Evolutionary conservation across 1,139 yeast genomes (phyloP).

Genomic region (Candida sp.): DNA sequence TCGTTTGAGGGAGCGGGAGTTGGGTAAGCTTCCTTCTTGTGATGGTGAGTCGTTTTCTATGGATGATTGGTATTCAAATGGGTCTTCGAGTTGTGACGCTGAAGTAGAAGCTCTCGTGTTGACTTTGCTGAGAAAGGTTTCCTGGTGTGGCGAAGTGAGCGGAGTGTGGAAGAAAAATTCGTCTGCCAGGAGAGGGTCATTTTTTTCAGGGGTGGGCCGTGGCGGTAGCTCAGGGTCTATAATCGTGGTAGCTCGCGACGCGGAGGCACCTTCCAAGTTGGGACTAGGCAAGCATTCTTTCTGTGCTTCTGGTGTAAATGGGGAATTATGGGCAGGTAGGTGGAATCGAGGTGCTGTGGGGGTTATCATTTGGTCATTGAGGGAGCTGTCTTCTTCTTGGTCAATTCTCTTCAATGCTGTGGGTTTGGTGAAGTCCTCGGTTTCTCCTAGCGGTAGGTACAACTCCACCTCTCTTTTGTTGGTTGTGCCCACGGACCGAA

Average conservation of each 20-base stretch:
- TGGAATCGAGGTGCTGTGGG: background rate
- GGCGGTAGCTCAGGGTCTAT: background rate
- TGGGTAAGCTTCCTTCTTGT: background rate
- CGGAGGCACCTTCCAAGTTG: background rate
- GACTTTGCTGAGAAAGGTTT: background rate
- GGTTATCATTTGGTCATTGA: background rate
- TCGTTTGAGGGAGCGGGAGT: background rate
- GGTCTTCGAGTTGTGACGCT: background rate
- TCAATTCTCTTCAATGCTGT: background rate
- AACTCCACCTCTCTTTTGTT: background rate
- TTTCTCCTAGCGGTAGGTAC: background rate
- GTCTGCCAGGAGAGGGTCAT: background rate
- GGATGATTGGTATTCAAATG: background rate
- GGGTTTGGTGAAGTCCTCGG: background rate
- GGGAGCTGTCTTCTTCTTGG: background rate
- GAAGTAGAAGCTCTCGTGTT: background rate
- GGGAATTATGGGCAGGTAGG: background rate
- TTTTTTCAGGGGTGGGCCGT: background rate
- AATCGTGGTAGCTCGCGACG: background rate
- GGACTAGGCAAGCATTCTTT: constrained; percentile 5
- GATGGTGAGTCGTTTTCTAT: background rate
- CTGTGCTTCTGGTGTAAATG: background rate
- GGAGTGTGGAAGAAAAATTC: background rate
- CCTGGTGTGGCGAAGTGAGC: background rate
- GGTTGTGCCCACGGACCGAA: background rate